Conservation (phyloP, 192 early-diverging fungal genomes). For the Dissophora globulifera region DNA sequence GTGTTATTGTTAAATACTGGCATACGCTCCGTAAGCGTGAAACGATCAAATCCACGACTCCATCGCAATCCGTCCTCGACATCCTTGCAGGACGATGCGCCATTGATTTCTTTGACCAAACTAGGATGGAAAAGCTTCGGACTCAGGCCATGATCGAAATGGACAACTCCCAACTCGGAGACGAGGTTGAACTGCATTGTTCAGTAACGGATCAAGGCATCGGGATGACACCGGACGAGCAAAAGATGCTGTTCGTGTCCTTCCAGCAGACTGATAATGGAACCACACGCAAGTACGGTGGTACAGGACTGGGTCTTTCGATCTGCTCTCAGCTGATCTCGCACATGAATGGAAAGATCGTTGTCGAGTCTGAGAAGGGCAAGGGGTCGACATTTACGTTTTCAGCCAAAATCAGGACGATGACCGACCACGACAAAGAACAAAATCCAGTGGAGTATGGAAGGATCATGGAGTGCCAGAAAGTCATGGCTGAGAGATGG, state of each 20-base stretch:
- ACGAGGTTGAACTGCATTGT: conserved; percentile 32
- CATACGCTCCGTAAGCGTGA: conserved; percentile 21
- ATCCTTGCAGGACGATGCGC: conserved; percentile 1
- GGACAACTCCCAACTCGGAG: conserved; percentile 9
- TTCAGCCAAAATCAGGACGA: conserved; percentile 21
- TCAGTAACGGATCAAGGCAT: conserved; percentile 46
- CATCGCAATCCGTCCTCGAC: conserved; percentile 1
- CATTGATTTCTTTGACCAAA: not conserved
- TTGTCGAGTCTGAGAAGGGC: conserved; percentile 53
- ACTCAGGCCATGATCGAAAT: conserved; percentile 2
- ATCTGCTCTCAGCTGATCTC: conserved; percentile 58
- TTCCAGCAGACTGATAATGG: conserved; percentile 51
- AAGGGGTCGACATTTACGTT: conserved; percentile 58
- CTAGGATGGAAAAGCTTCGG: not conserved
- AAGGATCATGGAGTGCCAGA: conserved; percentile 29
- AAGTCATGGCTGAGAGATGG: conserved; percentile 3
- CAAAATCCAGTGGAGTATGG: conserved; percentile 23
- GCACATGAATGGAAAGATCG: conserved; percentile 55
- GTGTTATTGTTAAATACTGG: conserved; percentile 44
- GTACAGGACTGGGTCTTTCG: conserved; percentile 60
- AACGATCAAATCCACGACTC: not conserved
- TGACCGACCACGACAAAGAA: conserved; percentile 19
- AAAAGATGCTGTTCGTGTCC: conserved; percentile 51
- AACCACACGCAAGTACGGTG: conserved; percentile 53
- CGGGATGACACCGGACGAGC: conserved; percentile 44